Evolutionary conservation across 306 rosid species (phyloP), one percentile per base, ranked within the genome.

Genomic region (Lagenaria siceraria): DNA sequence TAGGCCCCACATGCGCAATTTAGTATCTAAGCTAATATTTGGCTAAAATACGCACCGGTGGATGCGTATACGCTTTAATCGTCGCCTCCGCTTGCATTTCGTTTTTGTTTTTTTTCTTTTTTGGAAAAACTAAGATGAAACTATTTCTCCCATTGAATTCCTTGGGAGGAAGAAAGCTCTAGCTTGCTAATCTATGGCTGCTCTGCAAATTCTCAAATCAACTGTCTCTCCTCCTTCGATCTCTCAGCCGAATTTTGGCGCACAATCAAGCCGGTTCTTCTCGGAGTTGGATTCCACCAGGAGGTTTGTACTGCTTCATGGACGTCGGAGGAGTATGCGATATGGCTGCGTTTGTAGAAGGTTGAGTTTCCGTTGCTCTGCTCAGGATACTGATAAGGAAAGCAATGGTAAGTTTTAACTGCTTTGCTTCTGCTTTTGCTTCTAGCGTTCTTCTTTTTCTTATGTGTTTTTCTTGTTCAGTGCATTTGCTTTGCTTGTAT

Each of bases 301-400:
- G 82, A 82, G 82, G 89, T 24, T 80, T 64, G 3, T 56, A 72
- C 84, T 80, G 81, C 64, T 84, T 6, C 87, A 80, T 55, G 60
- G 86, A 55, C 75, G 59, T 35, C 77, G 61, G 46, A 65, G 73
- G 24, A 29, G 59, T 73, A 81, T 86, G 22, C 78, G 80, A 42
- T 80, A 77, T 51, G 58, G 6, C 82, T 69, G 36, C 49, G 33
- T 78, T 78, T 71, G 36, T 79, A 81, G 64, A 56, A 74, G 85
- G 33, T 74, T 86, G 59, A 83, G 81, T 31, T 84, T 92, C 74
- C 77, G 80, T 63, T 92, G 97, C 56, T 79, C 52, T 76, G 88
- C 96, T 79, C 87, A 87, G 60, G 96, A 90, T 25, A 8, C 81
- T 4, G 83, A 90, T 62, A 88, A 85, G 80, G 85, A 89, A 80